Base-by-base conservation (phyloP, 2,329 filamentous ascomycete species). In the Penicillium janthinellum region DNA sequence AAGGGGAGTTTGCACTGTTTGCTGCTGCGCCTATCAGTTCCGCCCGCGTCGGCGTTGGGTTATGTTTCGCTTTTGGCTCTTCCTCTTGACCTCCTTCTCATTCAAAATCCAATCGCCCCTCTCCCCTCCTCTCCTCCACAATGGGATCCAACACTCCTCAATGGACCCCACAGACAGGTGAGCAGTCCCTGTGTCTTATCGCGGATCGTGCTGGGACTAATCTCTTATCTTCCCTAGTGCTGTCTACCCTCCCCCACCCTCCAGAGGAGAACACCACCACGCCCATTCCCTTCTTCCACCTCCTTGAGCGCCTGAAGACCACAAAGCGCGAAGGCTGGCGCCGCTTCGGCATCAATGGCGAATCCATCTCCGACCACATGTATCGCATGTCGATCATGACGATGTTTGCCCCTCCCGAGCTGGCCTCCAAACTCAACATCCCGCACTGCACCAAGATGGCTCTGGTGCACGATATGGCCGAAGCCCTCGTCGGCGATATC, bases 361-460 rank as follows among this genome's bases (percentile, higher is more conserved):
- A 99, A 78, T 96, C 92, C 1, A 97, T 99, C 73, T 86, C 91
- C 56, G 95, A 99, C 80, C 95, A 99, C 83, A 99, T 99, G 95
- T 99, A 98, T 79, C 92, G 95, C 79, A 99, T 99, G 95, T 92
- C 93, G 52, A 86, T 99, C 67, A 92, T 99, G 76, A 92, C 91
- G 64, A 91, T 99, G 88, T 86, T 97, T 65, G 92, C 92, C 2
- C 94, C 95, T 1, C 83, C 90, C 0, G 79, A 89, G 1, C 85
- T 97, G 11, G 83, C 87, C 2, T 78, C 86, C 0, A 85, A 84
- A 41, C 82, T 98, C 71, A 90, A 98, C 73, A 83, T 96, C 41
- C 78, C 84, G 28, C 89, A 88, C 68, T 99, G 95, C 82, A 94
- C 92, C 70, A 91, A 91, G 79, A 97, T 99, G 93, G 94, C 92